Percentiles rank a stretch among this genome's conserved stretches.
Conservation (phyloP, 768 basidiomycete species). For the Krasilnikovozyma curviuscula region DNA sequence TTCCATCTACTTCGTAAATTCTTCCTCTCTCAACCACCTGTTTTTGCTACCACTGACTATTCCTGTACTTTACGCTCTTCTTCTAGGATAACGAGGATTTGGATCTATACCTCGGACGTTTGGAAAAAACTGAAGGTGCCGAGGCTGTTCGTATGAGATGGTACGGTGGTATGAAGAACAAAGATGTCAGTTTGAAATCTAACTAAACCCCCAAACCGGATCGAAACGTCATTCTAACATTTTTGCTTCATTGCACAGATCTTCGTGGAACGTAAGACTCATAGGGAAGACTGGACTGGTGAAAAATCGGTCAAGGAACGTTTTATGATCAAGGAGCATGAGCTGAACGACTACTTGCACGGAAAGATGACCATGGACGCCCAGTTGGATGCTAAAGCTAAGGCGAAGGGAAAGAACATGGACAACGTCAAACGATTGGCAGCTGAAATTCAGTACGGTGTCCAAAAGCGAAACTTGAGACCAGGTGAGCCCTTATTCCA, state of each 20-base stretch:
- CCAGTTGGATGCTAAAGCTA: slow-evolving; percentile 68
- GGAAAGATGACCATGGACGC: slow-evolving; percentile 86
- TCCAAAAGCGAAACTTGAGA: slow-evolving; percentile 55
- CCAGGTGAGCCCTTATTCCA: slow-evolving; percentile 42
- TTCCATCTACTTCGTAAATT: slow-evolving; percentile 88
- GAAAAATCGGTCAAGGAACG: slow-evolving; percentile 88
- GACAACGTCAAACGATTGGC: slow-evolving; percentile 90
- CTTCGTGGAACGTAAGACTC: slow-evolving; percentile 34
- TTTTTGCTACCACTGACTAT: too few relatives aligned
- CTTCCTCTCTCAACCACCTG: too few relatives aligned
- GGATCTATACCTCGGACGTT: slow-evolving; percentile 82
- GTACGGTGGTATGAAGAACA: slow-evolving; percentile 77
- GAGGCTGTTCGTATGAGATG: slow-evolving; percentile 90
- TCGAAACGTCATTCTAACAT: background rate
- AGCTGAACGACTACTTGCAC: slow-evolving; percentile 71
- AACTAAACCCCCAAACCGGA: background rate
- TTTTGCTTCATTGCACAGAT: slow-evolving; percentile 15
- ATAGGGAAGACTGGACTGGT: slow-evolving; percentile 98
- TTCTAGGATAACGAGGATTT: slow-evolving; percentile 91
- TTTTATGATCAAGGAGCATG: slow-evolving; percentile 79
- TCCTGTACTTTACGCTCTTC: too few relatives aligned
- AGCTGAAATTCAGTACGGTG: slow-evolving; percentile 85
- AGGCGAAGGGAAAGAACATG: slow-evolving; percentile 71
- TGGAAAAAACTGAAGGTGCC: slow-evolving; percentile 97
- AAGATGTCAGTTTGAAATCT: slow-evolving; percentile 38